Evolutionary conservation across 352 stramenopile species (phyloP).

Genomic region (Pythium monospermum): DNA sequence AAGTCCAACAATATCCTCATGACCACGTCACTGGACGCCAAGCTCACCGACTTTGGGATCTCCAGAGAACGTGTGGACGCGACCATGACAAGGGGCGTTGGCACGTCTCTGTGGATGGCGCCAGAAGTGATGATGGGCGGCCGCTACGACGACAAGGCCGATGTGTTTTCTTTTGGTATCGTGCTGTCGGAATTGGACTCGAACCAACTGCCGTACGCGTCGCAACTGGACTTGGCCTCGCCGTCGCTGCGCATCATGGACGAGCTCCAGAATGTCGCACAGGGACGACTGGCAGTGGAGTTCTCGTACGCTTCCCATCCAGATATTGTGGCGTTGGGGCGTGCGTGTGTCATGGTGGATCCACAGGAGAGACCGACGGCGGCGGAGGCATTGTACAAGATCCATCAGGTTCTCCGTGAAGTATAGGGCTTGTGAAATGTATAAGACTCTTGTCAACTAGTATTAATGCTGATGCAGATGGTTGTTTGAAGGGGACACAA

Average conservation of each 20-base stretch:
- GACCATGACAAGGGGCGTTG: slow-evolving; percentile 1
- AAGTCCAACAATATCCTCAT: slow-evolving; percentile 56
- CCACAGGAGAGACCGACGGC: not conserved
- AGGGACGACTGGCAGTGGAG: slow-evolving; percentile 1
- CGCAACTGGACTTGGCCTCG: not conserved
- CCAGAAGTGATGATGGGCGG: too few relatives aligned
- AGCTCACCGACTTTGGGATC: slow-evolving; percentile 10
- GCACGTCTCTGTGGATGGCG: slow-evolving; percentile 10
- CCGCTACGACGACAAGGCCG: too few relatives aligned
- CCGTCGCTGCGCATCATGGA: not conserved
- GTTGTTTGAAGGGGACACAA: too few relatives aligned
- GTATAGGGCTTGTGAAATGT: too few relatives aligned
- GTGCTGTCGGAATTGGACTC: slow-evolving; percentile 14
- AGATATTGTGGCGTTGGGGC: not conserved
- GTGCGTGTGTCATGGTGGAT: slow-evolving; percentile 3
- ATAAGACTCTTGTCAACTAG: too few relatives aligned
- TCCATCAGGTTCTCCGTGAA: not conserved
- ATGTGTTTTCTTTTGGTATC: too few relatives aligned
- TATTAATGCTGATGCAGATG: too few relatives aligned
- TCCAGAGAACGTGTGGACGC: not conserved
- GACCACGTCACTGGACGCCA: not conserved
- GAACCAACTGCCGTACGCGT: slow-evolving; percentile 21
- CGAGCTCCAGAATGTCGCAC: not conserved
- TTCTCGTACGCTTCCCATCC: slow-evolving; percentile 4
- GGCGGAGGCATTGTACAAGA: not conserved